Evolutionary conservation across 345 rosid species (phyloP).

Genomic region (Corymbia maculata): DNA sequence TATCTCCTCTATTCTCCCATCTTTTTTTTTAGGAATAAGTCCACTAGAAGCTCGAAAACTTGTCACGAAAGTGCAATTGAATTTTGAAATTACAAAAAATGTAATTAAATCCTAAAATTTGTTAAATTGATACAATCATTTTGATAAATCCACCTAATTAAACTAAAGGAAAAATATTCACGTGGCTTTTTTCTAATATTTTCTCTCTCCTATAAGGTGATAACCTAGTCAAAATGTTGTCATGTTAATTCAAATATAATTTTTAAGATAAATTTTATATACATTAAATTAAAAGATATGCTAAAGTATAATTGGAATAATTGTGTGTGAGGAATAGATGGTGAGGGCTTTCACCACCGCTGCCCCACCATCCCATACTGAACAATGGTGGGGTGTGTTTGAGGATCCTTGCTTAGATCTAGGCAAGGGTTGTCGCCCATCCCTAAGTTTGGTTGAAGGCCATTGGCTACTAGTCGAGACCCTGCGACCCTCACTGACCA

Average conservation of each 20-base stretch:
- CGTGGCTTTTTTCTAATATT: no score
- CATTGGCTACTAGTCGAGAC: rapidly evolving
- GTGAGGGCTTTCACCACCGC: background rate
- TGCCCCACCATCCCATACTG: background rate
- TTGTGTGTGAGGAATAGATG: background rate
- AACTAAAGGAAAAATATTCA: background rate
- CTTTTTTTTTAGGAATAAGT: background rate
- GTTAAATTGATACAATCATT: rapidly evolving
- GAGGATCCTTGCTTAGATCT: background rate
- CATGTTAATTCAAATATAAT: no score
- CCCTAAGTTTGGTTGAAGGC: background rate
- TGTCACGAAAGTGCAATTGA: no score
- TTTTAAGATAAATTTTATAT: no score
- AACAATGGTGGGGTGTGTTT: background rate
- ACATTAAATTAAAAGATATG: background rate
- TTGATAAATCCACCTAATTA: background rate
- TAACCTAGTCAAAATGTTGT: background rate
- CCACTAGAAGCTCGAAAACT: background rate
- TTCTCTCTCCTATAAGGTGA: rapidly evolving
- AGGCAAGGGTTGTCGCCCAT: background rate
- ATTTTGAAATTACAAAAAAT: rapidly evolving
- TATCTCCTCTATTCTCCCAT: background rate
- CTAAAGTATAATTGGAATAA: background rate
- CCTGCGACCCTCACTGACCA: background rate
- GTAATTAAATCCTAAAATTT: rapidly evolving